These are phyloP conservation scores for Mycena citricolor DNA, from an alignment of 1,284 basidiomycete species.

Conservation along the genomic window DNA sequence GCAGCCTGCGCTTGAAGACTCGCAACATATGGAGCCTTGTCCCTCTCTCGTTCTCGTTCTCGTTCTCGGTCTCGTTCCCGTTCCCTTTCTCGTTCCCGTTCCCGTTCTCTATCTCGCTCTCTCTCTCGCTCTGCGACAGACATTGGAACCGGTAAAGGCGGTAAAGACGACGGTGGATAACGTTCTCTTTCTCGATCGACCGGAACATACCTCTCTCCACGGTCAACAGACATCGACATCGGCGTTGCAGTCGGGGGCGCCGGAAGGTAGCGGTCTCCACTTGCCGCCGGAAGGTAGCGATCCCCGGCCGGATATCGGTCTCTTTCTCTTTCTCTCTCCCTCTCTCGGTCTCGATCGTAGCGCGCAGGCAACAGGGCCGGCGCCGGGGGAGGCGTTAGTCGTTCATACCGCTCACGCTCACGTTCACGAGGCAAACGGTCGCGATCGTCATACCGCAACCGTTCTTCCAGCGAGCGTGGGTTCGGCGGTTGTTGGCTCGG, in stretches of 20 bases:
- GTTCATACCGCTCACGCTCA: too few relatives aligned
- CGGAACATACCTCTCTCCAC: background rate
- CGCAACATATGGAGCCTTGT: slow-evolving; percentile 8
- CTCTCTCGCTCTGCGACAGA: background rate
- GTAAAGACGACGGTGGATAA: background rate
- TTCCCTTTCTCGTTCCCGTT: too few relatives aligned
- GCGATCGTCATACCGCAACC: too few relatives aligned
- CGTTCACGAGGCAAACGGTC: too few relatives aligned
- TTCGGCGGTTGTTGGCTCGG: slow-evolving; percentile 1
- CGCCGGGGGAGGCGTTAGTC: background rate
- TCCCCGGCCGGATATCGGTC: background rate
- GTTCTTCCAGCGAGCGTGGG: slow-evolving; percentile 20
- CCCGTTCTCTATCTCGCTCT: slow-evolving; percentile 4
- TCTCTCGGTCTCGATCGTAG: slow-evolving; percentile 9
- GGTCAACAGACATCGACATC: too few relatives aligned
- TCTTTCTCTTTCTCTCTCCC: slow-evolving; percentile 1
- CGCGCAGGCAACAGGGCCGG: slow-evolving; percentile 5
- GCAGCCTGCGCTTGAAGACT: background rate
- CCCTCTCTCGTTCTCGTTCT: slow-evolving; percentile 3
- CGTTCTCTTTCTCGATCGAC: slow-evolving; percentile 5
- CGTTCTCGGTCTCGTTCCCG: slow-evolving; percentile 8
- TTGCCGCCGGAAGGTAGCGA: background rate
- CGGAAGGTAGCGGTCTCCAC: slow-evolving; percentile 3
- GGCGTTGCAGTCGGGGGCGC: slow-evolving; percentile 1
- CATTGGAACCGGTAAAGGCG: too few relatives aligned